These are phyloP conservation scores for Mycena latifolia DNA, from an alignment of 768 basidiomycete species.

Conservation along the genomic window DNA sequence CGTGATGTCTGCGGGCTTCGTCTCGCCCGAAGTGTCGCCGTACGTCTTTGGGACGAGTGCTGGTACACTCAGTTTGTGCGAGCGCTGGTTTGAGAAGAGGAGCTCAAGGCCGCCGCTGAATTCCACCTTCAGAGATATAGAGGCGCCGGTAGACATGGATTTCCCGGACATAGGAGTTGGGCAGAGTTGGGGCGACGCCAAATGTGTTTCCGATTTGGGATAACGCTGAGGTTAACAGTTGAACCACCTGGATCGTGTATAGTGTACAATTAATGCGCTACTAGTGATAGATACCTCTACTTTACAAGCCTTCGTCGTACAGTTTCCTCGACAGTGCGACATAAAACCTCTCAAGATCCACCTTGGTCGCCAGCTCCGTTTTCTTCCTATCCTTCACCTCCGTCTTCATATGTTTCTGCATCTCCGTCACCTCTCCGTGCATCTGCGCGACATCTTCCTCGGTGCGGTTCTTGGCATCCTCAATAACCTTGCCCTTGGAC, in stretches of 20 bases:
- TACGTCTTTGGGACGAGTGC: constrained; percentile 53
- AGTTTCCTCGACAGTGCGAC: constrained; percentile 89
- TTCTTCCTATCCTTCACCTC: constrained; percentile 49
- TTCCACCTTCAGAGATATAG: constrained; percentile 70
- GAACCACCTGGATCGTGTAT: constrained; percentile 12
- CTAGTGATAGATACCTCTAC: constrained; percentile 1
- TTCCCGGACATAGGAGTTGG: too few species aligned
- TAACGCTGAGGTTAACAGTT: too few species aligned
- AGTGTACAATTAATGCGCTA: constrained; percentile 25
- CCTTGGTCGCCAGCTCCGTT: constrained; percentile 69
- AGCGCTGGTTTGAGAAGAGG: constrained; percentile 79
- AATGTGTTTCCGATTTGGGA: too few species aligned
- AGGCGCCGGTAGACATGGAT: constrained; percentile 17
- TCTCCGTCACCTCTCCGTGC: constrained; percentile 25
- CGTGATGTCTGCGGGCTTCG: constrained; percentile 70
- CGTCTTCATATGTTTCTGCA: constrained; percentile 37
- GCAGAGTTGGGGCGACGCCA: too few species aligned
- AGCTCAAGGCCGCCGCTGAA: constrained; percentile 91
- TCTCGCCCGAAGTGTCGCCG: constrained; percentile 38
- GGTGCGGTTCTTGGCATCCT: constrained; percentile 35
- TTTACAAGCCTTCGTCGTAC: constrained; percentile 91
- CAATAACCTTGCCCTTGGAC: constrained; percentile 24
- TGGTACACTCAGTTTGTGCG: constrained; percentile 70
- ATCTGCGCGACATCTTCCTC: constrained; percentile 37
- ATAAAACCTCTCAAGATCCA: constrained; percentile 91